phyloP scores from a whole-genome alignment of 352 stramenopile genomes.

The Phytophthora pseudosyringae region DNA sequence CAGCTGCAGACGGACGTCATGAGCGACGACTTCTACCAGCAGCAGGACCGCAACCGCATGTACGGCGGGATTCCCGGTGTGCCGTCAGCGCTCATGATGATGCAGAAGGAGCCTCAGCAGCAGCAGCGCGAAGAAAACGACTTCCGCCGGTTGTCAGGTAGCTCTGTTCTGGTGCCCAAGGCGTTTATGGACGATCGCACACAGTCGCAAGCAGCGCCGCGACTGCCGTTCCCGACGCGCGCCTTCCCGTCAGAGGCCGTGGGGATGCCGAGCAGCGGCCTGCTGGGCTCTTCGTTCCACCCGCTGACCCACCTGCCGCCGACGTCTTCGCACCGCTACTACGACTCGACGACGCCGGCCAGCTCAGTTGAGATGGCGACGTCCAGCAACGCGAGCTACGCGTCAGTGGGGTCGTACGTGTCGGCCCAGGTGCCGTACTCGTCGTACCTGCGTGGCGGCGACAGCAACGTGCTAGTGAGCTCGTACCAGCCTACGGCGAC shows the following conservation, averaged over 20 bases:
- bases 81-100: conserved; percentile 28
- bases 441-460: conserved; percentile 46
- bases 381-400: conserved; percentile 27
- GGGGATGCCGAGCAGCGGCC: conserved; percentile 27
- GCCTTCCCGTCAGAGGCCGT: conserved; percentile 61
- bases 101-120: conserved; percentile 34
- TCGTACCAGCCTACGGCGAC: conserved; percentile 39
- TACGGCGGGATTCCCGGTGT: conserved; percentile 17
- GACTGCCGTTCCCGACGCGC: conserved; percentile 64
- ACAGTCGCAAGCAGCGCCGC: conserved; percentile 22
- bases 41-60: conserved; percentile 42
- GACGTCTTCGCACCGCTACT: conserved; percentile 43
- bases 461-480: conserved; percentile 40
- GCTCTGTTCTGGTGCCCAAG: conserved; percentile 20
- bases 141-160: conserved; percentile 16
- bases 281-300: conserved; percentile 51
- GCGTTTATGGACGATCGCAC: conserved; percentile 45
- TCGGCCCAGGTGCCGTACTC: conserved; percentile 35
- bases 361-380: conserved; percentile 28
- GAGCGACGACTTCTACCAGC: conserved; percentile 40
- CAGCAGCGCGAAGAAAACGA: conserved; percentile 43
- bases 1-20: conserved; percentile 1
- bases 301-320: conserved; percentile 33
- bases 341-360: conserved; percentile 27
- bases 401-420: conserved; percentile 19